Percentiles rank a stretch among this genome's conserved stretches.
These are phyloP conservation scores for Aspergillus floridensis DNA, from an alignment of 2,329 filamentous ascomycete genomes.

Conservation along the genomic window DNA sequence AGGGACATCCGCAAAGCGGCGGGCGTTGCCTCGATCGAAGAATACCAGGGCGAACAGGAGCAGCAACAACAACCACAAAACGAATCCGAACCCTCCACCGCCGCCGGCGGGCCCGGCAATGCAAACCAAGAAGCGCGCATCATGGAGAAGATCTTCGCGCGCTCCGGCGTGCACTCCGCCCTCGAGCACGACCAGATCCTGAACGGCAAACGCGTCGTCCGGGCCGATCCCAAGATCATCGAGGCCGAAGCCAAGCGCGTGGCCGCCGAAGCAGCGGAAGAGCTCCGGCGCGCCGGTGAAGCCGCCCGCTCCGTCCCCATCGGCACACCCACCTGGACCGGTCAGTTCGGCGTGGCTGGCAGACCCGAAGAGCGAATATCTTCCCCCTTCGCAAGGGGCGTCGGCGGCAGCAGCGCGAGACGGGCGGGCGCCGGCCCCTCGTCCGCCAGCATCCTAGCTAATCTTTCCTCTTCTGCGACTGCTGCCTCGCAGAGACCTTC, in stretches of 20 bases:
- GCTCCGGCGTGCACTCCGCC: slow-evolving; percentile 82
- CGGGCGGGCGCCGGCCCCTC: slow-evolving; percentile 39
- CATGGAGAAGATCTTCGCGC: slow-evolving; percentile 84
- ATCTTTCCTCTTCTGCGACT: slow-evolving; percentile 26
- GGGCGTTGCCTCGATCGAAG: slow-evolving; percentile 64
- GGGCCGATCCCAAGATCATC: slow-evolving; percentile 74
- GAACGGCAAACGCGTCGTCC: slow-evolving; percentile 67
- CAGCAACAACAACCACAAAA: slow-evolving; percentile 14
- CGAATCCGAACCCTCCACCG: neutral
- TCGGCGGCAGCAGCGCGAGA: slow-evolving; percentile 34
- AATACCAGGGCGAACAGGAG: slow-evolving; percentile 56
- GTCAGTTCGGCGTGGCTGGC: slow-evolving; percentile 74
- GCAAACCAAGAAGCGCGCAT: slow-evolving; percentile 66
- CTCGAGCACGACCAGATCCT: slow-evolving; percentile 92
- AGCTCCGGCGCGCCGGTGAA: slow-evolving; percentile 70
- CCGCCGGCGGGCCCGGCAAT: slow-evolving; percentile 1
- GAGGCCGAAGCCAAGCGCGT: slow-evolving; percentile 77
- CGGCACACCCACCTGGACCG: slow-evolving; percentile 92
- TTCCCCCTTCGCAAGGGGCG: slow-evolving; percentile 46
- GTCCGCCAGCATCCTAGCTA: slow-evolving; percentile 40
- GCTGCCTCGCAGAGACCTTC: slow-evolving; percentile 19
- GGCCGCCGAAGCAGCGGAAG: slow-evolving; percentile 72
- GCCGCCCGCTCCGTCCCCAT: slow-evolving; percentile 70
- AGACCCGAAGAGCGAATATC: slow-evolving; percentile 56
- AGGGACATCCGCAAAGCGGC: slow-evolving; percentile 54